These are phyloP conservation scores for Lecanicillium sp. DNA, from an alignment of 2,329 filamentous ascomycete species.

Conservation along the genomic window DNA sequence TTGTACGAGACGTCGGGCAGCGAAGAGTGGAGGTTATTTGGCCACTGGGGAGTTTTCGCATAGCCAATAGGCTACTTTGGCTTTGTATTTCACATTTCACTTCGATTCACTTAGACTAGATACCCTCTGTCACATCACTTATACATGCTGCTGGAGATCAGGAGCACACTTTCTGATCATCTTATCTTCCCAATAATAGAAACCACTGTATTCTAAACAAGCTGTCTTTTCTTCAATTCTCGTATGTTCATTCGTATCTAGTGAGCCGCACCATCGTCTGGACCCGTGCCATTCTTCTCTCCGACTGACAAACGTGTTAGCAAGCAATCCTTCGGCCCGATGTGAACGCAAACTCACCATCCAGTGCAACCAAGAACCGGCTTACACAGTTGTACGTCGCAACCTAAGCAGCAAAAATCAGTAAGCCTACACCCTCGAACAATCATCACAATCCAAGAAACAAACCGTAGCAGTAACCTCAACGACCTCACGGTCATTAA, in stretches of 20 bases:
- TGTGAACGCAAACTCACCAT: conserved; percentile 44
- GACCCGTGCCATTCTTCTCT: conserved; percentile 46
- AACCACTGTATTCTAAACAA: too few relatives aligned
- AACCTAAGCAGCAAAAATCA: conserved; percentile 31
- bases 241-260: conserved; percentile 13
- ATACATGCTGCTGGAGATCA: background rate
- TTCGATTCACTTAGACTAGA: conserved; percentile 29
- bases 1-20: background rate
- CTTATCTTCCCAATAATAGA: too few relatives aligned
- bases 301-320: conserved; percentile 34
- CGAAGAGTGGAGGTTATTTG: background rate
- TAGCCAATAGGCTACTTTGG: background rate
- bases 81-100: conserved; percentile 12
- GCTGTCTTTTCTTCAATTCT: background rate
- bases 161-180: too few relatives aligned
- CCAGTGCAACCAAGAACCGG: conserved; percentile 72
- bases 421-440: background rate
- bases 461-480: conserved; percentile 70
- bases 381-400: conserved; percentile 82
- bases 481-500: conserved; percentile 65
- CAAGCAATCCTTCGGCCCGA: background rate
- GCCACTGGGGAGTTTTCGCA: background rate
- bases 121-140: conserved; percentile 25
- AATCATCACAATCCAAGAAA: conserved; percentile 5
- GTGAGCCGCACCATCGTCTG: conserved; percentile 29